A percentile compares a stretch with the other conserved stretches of the same genome.
These are phyloP conservation scores for Pseudogymnoascus sp. DNA, from an alignment of 2,329 filamentous ascomycete species.

Conservation along the genomic window DNA sequence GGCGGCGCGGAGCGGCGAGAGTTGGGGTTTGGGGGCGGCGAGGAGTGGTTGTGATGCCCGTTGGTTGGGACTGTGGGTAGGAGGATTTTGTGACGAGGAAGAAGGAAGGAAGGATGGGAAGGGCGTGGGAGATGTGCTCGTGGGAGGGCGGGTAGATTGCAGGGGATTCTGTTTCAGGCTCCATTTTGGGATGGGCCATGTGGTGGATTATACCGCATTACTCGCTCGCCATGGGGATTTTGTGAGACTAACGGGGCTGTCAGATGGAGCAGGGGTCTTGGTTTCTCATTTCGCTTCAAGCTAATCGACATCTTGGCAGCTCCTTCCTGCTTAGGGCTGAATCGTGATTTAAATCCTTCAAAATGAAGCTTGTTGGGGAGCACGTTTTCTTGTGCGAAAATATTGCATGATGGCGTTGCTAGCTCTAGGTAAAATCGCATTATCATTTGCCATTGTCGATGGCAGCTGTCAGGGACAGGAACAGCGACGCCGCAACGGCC, in stretches of 20 bases:
- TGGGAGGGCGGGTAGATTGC: not conserved
- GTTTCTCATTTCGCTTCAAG: not conserved
- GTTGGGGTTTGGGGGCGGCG: not conserved
- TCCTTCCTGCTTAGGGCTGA: not conserved
- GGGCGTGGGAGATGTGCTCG: not conserved
- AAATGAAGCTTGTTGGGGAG: not conserved
- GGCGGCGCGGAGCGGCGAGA: not conserved
- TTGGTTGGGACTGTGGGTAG: not conserved
- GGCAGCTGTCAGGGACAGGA: not conserved
- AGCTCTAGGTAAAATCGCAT: not conserved
- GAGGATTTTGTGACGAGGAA: not conserved
- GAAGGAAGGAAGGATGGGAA: not conserved
- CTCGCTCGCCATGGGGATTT: not conserved
- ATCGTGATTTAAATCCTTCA: not conserved
- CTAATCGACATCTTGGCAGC: not conserved
- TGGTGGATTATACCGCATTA: not conserved
- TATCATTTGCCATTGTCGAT: not conserved
- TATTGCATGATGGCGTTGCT: not conserved
- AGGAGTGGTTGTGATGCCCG: not conserved
- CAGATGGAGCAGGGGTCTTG: not conserved
- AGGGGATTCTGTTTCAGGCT: no score
- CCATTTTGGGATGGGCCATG: no score
- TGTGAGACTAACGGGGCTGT: not conserved
- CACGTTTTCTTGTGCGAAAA: no score
- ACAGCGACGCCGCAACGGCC: not conserved